Evolutionary conservation across 805 yeast genomes (phyloP), one percentile per base, ranked within the genome.

Genomic region (Pichia sporocuriosa): DNA sequence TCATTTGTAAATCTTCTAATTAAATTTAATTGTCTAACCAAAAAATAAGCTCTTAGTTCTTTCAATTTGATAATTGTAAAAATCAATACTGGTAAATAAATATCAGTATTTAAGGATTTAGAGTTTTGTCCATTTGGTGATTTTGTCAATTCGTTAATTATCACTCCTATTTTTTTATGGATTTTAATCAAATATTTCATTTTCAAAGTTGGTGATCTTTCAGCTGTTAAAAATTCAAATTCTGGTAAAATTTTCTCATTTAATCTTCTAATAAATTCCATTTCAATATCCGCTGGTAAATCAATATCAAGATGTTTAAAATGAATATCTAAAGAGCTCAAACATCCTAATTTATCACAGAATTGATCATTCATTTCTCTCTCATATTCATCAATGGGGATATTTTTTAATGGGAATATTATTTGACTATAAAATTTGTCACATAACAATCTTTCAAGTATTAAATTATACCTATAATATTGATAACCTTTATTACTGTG

Each of bases 141-240:
- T 8, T 37, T 35, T 4, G 54, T 45, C 16, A 54, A 16, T 10
- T 49, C 48, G 27, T 52, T 47, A 10, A 63, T 48, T 24, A 57
- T 48, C 13, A 42, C 41, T n/a, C 54, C 57, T 12, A 61, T 49
- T 23, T 50, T 38, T 35, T 51, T 56, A 42, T 63, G 67, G 9
- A 62, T 50, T 28, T 47, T 54, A 22, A 52, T 55, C 6, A 63
- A 43, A 34, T 53, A 54, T 36, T 58, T 59, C 44, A 63, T 47
- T 43, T 63, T 63, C 24, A 56, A 44, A 4, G 66, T 61, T 2
- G 68, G 67, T 1, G 66, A 58, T 21, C 57, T 53, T 40, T 61
- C 63, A 3, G 59, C 58, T 6, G 60, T 50, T 42, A 63, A 46
- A 9, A 56, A 35, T 40, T 61, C 65, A 44, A 62, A 58, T 35